A percentile compares a stretch with the other conserved stretches of the same genome.
Evolutionary conservation across 1,284 basidiomycete species (phyloP).

Genomic region (Xanthoconium separans): DNA sequence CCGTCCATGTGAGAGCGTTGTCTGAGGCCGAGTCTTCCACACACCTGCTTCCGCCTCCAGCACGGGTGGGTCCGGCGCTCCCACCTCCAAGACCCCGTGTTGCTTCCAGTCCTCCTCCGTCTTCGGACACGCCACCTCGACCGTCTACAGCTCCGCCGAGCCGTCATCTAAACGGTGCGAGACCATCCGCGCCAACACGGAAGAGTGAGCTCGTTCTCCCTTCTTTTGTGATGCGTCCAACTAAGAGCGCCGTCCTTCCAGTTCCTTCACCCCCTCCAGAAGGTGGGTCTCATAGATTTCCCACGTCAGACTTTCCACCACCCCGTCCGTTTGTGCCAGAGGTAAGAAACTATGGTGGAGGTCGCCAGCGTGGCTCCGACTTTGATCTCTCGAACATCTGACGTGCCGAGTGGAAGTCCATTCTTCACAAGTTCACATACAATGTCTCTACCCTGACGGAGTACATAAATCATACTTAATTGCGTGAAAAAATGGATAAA

Average conservation of each 20-base stretch:
- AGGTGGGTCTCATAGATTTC: conserved; percentile 67
- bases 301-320: conserved; percentile 69
- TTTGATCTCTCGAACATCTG: conserved; percentile 62
- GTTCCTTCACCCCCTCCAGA: conserved; percentile 76
- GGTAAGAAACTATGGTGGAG: conserved; percentile 58
- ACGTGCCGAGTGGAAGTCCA: not conserved
- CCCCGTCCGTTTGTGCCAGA: conserved; percentile 60
- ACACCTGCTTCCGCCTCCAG: conserved; percentile 38
- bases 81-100: conserved; percentile 27
- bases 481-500: not conserved
- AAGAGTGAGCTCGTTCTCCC: conserved; percentile 48
- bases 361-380: conserved; percentile 61
- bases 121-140: conserved; percentile 20
- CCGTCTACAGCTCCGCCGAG: conserved; percentile 3
- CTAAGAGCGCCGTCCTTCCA: conserved; percentile 30
- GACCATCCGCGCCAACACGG: conserved; percentile 31
- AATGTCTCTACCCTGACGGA: not conserved
- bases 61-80: conserved; percentile 20
- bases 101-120: conserved; percentile 21
- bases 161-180: conserved; percentile 30
- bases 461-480: not conserved
- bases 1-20: conserved; percentile 38
- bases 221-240: not conserved
- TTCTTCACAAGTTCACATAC: not conserved
- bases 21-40: conserved; percentile 31